These are phyloP conservation scores for Cytospora piceicola DNA, from an alignment of 2,329 filamentous ascomycete species.

Conservation along the genomic window DNA sequence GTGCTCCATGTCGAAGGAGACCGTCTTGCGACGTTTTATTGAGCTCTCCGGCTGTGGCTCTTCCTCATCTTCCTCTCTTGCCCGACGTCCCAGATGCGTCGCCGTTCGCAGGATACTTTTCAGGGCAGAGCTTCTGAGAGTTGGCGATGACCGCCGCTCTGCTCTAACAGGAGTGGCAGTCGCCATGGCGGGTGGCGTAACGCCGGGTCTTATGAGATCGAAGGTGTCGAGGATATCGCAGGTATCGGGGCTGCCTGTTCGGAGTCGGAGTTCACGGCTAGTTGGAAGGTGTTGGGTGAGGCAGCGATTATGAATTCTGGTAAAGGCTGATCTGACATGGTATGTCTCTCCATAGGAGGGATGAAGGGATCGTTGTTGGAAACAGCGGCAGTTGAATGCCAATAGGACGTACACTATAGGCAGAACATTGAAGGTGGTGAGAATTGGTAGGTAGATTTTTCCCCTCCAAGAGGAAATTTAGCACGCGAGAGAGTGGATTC, in stretches of 20 bases:
- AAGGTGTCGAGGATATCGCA: constrained; percentile 15
- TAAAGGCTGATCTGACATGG: constrained; percentile 21
- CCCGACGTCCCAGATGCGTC: constrained; percentile 21
- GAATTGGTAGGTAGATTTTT: constrained; percentile 10
- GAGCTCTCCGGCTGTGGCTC: constrained; percentile 48
- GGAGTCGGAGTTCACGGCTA: constrained; percentile 4
- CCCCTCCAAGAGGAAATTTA: constrained; percentile 22
- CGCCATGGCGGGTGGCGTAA: constrained; percentile 22
- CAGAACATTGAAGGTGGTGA: constrained; percentile 12
- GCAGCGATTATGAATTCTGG: constrained; percentile 1
- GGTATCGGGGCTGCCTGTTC: background rate
- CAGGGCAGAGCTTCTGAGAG: constrained; percentile 25
- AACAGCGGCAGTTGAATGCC: constrained; percentile 20
- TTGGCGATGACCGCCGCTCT: constrained; percentile 26
- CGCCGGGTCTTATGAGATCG: constrained; percentile 11
- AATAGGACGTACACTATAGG: constrained; percentile 1
- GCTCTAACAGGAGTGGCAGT: constrained; percentile 27
- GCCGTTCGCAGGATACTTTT: constrained; percentile 25
- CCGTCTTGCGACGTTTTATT: constrained; percentile 57
- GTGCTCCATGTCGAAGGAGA: constrained; percentile 62
- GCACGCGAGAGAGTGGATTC: constrained; percentile 19
- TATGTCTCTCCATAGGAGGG: constrained; percentile 12
- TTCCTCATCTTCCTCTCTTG: constrained; percentile 42
- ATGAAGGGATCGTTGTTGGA: constrained; percentile 5
- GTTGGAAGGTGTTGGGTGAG: constrained; percentile 9